These are phyloP conservation scores for Umbelopsis sp. DNA, from an alignment of 371 early-diverging fungal species.

Conservation along the genomic window DNA sequence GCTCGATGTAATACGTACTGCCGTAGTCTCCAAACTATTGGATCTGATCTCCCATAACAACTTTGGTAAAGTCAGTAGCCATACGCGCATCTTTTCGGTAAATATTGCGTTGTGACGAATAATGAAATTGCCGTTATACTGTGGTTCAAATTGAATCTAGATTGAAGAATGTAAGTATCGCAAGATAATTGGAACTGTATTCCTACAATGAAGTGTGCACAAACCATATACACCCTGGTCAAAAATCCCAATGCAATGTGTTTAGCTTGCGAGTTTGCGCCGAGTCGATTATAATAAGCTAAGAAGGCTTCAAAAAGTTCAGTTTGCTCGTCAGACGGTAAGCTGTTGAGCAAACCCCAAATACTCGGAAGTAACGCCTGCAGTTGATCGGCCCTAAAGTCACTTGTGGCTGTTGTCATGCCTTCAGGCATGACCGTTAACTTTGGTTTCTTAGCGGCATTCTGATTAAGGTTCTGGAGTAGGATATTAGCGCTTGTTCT, in stretches of 20 bases:
- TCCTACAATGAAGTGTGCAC: background rate
- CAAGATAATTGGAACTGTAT: background rate
- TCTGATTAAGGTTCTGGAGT: background rate
- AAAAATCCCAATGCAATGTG: conserved; percentile 46
- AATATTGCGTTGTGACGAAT: conserved; percentile 30
- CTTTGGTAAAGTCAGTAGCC: conserved; percentile 58
- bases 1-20: conserved; percentile 28
- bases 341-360: conserved; percentile 62
- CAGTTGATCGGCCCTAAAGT: conserved; percentile 57
- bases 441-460: background rate
- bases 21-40: conserved; percentile 48
- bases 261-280: conserved; percentile 43
- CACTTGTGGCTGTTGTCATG: conserved; percentile 32
- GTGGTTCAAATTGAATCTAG: conserved; percentile 45
- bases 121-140: conserved; percentile 41
- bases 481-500: background rate
- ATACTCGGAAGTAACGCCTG: conserved; percentile 58
- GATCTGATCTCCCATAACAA: conserved; percentile 57
- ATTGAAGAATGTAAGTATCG: background rate
- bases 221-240: conserved; percentile 42
- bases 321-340: conserved; percentile 40
- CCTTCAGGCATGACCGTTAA: conserved; percentile 22
- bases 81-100: conserved; percentile 29
- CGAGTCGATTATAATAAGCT: conserved; percentile 38
- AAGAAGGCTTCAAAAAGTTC: conserved; percentile 36